Base-by-base conservation (phyloP, 1,284 basidiomycete genomes). In the Neonothopanus nambi region DNA sequence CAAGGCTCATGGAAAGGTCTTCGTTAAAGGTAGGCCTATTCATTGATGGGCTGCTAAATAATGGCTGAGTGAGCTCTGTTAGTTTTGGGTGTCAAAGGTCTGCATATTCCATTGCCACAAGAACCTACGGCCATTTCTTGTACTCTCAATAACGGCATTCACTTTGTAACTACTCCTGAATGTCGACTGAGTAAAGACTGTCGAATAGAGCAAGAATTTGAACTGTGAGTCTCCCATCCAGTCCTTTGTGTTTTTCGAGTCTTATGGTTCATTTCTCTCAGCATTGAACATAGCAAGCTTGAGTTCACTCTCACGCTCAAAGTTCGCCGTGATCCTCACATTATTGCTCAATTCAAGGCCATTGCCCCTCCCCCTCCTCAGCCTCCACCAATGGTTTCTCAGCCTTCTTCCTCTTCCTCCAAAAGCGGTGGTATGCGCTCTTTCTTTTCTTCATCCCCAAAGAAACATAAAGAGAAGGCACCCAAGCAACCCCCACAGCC, bases 81-180 rank as follows among this genome's bases (percentile, higher is more conserved):
- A 94, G 93, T 96, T n/a, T 67, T 91, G 23, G 85, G 86, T n/a
- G 77, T 93, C 52, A 87, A 82, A 63, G 79, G 78, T 39, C 72
- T 95, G 23, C 75, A 80, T 56, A 71, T 95, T 23, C 93, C 93
- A 1, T 60, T 96, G 11, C 93, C 93, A 0, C 71, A 73, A 15
- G 78, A 91, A 58, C 73, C 82, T 0, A 95, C 95, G 0, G 78
- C 75, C 33, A 79, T 98, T 61, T 88, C 87, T n/a, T 92, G 93
- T 66, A 94, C 93, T 0, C 77, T 99, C 55, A 96, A 98, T 72
- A 98, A 98, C 63, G 95, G 95, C 7, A 94, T 97, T 54, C 95
- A 98, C 70, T 95, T 90, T 61, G 96, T 99, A 52, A 93, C 92
- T 4, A 98, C 95, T 0, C 94, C 93, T 0, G 91, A 93, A 62